phyloP scores from a whole-genome alignment of 371 early-diverging fungal species.

The Actinomortierella wolfii region DNA sequence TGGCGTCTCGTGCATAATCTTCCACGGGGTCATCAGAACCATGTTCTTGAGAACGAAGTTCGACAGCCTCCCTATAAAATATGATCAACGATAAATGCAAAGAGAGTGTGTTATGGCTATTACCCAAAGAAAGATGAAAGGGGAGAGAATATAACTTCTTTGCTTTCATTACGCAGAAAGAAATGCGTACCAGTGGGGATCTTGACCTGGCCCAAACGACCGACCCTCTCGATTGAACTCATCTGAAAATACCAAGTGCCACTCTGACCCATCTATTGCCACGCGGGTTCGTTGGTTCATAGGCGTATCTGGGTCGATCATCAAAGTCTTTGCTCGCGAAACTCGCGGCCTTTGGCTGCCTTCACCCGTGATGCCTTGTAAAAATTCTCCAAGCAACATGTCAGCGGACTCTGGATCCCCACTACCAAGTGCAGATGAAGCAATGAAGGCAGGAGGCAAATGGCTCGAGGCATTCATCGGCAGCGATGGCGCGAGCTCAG shows the following conservation, averaged over 20 bases:
- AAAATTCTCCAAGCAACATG: too few species aligned
- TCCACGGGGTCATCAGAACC: conserved; percentile 54
- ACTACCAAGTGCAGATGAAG: too few species aligned
- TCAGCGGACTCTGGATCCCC: too few species aligned
- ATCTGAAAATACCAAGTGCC: conserved; percentile 55
- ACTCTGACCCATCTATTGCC: conserved; percentile 17
- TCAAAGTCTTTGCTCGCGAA: not conserved
- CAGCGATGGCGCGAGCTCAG: conserved; percentile 15
- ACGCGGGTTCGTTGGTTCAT: conserved; percentile 2
- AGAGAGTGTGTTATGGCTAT: not conserved
- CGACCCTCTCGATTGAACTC: conserved; percentile 60
- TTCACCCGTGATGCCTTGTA: too few species aligned
- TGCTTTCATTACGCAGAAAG: too few species aligned
- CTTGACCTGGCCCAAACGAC: conserved; percentile 55
- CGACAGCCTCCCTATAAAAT: conserved; percentile 51
- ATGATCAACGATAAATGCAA: not conserved
- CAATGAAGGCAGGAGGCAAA: too few species aligned
- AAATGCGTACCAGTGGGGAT: conserved; percentile 46
- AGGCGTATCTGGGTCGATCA: conserved; percentile 43
- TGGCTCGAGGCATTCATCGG: too few species aligned
- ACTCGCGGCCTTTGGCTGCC: not conserved
- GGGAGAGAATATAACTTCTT: not conserved
- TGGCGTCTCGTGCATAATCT: conserved; percentile 53
- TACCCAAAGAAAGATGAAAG: not conserved
- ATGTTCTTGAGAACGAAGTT: conserved; percentile 54